Conservation (phyloP, 148 eudicot genomes). For the Camellia lanceoleosa region DNA sequence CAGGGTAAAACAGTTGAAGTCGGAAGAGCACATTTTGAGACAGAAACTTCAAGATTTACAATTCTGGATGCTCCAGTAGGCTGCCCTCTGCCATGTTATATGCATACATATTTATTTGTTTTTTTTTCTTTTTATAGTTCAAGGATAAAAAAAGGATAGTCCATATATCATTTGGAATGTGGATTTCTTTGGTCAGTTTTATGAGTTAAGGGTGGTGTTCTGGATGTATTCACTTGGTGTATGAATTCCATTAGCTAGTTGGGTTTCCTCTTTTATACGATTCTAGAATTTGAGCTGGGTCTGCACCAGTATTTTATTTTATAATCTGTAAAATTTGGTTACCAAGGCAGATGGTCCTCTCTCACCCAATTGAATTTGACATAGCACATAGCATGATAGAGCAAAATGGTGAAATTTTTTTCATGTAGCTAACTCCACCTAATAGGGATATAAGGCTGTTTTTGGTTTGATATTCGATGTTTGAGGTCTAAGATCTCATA, state of each 20-base stretch:
- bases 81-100: not conserved
- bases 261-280: not conserved
- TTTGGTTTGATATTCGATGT: too few species aligned
- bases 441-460: too few species aligned
- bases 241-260: not conserved
- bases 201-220: not conserved
- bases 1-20: constrained; percentile 94
- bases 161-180: not conserved
- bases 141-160: not conserved
- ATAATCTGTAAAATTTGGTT: too few species aligned
- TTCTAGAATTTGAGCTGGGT: too few species aligned
- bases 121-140: not conserved
- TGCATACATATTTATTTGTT: too few species aligned
- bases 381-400: too few species aligned
- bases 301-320: too few species aligned
- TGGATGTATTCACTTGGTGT: not conserved
- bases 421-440: too few species aligned
- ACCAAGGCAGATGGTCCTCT: too few species aligned
- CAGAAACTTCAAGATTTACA: constrained; percentile 83
- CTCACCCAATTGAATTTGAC: too few species aligned
- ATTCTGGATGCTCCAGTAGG: constrained; percentile 96
- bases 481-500: too few species aligned
- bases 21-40: constrained; percentile 96
- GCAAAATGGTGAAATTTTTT: too few species aligned
- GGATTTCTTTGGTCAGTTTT: not conserved